phyloP scores from a whole-genome alignment of 1,139 yeast species.

The Suhomyces panamericanus region DNA sequence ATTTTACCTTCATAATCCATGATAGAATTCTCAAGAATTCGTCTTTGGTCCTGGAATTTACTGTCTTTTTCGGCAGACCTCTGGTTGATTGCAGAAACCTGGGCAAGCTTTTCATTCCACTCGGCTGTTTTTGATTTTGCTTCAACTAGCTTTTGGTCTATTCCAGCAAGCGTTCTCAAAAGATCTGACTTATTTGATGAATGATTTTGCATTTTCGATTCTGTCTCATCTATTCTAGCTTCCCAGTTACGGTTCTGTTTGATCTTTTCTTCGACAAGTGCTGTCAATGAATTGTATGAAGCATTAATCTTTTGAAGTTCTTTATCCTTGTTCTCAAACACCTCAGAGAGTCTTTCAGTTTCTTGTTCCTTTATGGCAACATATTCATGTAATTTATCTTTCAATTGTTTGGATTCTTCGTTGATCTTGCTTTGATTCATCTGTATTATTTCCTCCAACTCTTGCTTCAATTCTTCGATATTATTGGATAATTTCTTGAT shows the following conservation, averaged over 20 bases:
- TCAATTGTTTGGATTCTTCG: slow-evolving; percentile 21
- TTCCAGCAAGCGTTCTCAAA: background rate
- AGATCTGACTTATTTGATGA: slow-evolving; percentile 13
- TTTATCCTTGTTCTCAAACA: slow-evolving; percentile 17
- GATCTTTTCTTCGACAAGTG: slow-evolving; percentile 1
- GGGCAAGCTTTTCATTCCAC: slow-evolving; percentile 14
- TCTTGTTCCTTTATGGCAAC: slow-evolving; percentile 19
- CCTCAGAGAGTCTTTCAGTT: slow-evolving; percentile 17
- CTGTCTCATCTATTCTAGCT: slow-evolving; percentile 12
- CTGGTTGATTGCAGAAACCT: background rate
- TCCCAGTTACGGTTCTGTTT: slow-evolving; percentile 8
- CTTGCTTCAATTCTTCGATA: slow-evolving; percentile 12
- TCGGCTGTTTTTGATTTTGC: slow-evolving; percentile 10
- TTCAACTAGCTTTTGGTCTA: slow-evolving; percentile 8
- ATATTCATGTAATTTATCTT: slow-evolving; percentile 20
- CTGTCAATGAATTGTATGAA: slow-evolving; percentile 10
- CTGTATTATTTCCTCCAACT: slow-evolving; percentile 16
- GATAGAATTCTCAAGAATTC: slow-evolving; percentile 53
- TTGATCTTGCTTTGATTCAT: slow-evolving; percentile 17
- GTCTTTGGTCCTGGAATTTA: slow-evolving; percentile 30
- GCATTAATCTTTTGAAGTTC: slow-evolving; percentile 10
- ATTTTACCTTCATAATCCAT: slow-evolving; percentile 45
- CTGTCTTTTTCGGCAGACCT: slow-evolving; percentile 15
- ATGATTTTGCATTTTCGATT: slow-evolving; percentile 19
- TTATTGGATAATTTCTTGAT: slow-evolving; percentile 20